Evolutionary conservation across 2,329 filamentous ascomycete genomes (phyloP).

Genomic region (Trichoderma citrinoviride): DNA sequence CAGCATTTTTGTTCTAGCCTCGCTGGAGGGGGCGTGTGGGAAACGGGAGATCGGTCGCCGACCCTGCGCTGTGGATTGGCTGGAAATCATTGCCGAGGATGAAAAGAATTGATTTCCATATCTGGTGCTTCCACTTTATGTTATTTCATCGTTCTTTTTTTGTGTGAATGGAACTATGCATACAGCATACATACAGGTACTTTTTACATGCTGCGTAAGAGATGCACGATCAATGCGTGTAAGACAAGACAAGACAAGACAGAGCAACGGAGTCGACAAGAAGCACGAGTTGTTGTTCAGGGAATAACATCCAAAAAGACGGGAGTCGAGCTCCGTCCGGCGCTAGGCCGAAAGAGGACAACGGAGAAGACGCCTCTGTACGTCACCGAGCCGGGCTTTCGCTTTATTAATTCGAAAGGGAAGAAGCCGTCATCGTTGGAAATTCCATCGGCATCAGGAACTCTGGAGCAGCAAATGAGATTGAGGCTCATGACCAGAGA

Average conservation of each 20-base stretch:
- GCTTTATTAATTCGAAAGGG: background rate
- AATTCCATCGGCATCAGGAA: too few relatives aligned
- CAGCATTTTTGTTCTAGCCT: background rate
- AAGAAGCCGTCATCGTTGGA: too few relatives aligned
- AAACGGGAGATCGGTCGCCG: slow-evolving; percentile 18
- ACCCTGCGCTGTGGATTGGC: background rate
- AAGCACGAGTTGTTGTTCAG: background rate
- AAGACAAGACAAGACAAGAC: background rate
- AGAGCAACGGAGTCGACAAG: background rate
- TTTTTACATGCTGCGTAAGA: background rate
- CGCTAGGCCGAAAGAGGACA: background rate
- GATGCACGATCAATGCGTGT: background rate
- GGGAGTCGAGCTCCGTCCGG: background rate
- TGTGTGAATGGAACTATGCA: too few relatives aligned
- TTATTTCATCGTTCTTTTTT: too few relatives aligned
- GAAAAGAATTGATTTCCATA: background rate
- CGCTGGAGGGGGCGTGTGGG: background rate
- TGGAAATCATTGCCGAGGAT: background rate
- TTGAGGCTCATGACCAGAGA: slow-evolving; percentile 13
- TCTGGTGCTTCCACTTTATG: too few relatives aligned
- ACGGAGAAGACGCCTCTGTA: background rate
- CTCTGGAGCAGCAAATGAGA: background rate
- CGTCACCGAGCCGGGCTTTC: slow-evolving; percentile 6
- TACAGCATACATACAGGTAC: too few relatives aligned
- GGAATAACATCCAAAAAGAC: background rate